These are phyloP conservation scores for Paecilomyces sp. DNA, from an alignment of 2,329 filamentous ascomycete genomes.

Conservation along the genomic window DNA sequence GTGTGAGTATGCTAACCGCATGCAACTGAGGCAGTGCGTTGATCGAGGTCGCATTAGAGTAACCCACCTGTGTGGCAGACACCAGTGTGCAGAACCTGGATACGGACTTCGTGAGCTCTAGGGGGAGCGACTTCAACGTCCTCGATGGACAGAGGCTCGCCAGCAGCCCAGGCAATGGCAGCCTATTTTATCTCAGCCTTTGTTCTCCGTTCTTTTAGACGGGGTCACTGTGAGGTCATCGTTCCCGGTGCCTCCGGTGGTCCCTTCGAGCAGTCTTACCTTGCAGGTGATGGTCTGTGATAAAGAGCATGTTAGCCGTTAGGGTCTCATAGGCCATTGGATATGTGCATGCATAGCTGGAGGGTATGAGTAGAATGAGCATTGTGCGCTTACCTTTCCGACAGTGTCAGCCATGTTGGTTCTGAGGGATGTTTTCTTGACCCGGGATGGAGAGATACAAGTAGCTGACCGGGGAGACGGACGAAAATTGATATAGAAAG, in stretches of 20 bases:
- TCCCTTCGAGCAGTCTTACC: conserved; percentile 28
- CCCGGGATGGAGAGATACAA: not conserved
- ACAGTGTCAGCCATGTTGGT: conserved; percentile 48
- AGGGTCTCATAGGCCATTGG: not conserved
- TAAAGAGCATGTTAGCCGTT: conserved; percentile 3
- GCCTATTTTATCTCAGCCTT: conserved; percentile 48
- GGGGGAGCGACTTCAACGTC: conserved; percentile 88
- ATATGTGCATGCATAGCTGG: not conserved
- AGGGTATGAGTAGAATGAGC: not conserved
- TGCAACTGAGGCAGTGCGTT: not conserved
- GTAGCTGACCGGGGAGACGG: not conserved
- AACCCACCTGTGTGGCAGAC: conserved; percentile 89
- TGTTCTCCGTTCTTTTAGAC: not conserved
- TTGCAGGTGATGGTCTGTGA: conserved; percentile 85
- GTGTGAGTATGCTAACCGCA: not conserved
- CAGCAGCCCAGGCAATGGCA: conserved; percentile 94
- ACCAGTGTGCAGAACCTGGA: conserved; percentile 94
- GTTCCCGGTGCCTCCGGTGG: not conserved
- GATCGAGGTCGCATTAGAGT: not conserved
- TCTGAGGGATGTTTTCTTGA: not conserved
- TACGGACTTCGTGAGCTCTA: conserved; percentile 88
- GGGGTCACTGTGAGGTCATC: not conserved
- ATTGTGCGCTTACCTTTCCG: conserved; percentile 42
- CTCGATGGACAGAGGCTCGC: conserved; percentile 81
- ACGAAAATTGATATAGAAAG: not conserved